A percentile compares a stretch with the other conserved stretches of the same genome.
These are phyloP conservation scores for Penicillium samsonianum DNA, from an alignment of 495 filamentous ascomycete species.

Conservation along the genomic window DNA sequence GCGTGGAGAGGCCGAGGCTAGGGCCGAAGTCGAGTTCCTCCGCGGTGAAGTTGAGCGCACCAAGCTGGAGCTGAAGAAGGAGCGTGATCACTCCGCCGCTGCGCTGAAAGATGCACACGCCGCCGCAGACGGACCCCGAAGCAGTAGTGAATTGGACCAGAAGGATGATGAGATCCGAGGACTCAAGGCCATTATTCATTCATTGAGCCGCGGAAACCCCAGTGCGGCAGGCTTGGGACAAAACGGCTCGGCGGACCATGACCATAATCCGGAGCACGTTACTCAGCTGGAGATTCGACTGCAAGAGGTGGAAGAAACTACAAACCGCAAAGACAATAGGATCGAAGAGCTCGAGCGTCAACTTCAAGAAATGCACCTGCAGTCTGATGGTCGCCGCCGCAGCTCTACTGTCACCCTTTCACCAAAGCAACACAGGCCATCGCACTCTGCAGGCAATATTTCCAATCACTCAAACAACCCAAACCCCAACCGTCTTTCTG, in stretches of 20 bases:
- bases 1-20: constrained; percentile 93
- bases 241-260: constrained; percentile 27
- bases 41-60: constrained; percentile 94
- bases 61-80: constrained; percentile 83
- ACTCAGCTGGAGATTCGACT: constrained; percentile 70
- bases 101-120: constrained; percentile 55
- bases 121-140: constrained; percentile 51
- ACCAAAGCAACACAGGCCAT: constrained; percentile 42
- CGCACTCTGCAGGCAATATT: constrained; percentile 37
- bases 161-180: constrained; percentile 97
- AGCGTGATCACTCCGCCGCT: constrained; percentile 82
- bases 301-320: constrained; percentile 66
- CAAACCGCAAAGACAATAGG: constrained; percentile 69
- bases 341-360: constrained; percentile 93
- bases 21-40: constrained; percentile 94
- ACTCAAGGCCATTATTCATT: constrained; percentile 96
- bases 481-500: constrained; percentile 46
- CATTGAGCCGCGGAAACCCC: constrained; percentile 72
- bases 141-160: constrained; percentile 76
- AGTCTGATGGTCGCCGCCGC: constrained; percentile 31
- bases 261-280: constrained; percentile 39
- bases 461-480: constrained; percentile 26
- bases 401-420: constrained; percentile 48
- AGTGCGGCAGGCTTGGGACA: constrained; percentile 31
- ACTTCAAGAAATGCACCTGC: constrained; percentile 61